Evolutionary conservation across 78 protist genomes (phyloP), one percentile per base, ranked within the genome.

Genomic region (Paulinella micropora): DNA sequence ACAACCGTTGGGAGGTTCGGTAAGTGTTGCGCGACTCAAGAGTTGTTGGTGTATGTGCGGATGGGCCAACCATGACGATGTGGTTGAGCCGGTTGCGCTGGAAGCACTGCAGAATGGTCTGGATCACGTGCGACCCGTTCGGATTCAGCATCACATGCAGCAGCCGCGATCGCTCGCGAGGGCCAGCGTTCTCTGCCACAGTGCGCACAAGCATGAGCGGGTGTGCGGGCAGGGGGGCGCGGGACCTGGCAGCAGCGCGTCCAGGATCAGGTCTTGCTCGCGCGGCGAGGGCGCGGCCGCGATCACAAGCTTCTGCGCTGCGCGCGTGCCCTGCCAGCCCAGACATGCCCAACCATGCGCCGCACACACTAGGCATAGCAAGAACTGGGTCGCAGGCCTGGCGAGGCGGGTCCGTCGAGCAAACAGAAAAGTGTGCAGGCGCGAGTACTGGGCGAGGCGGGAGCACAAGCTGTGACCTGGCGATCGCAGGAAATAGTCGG

Each of bases 401-500:
- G n/a, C n/a, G n/a, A n/a, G n/a, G n/a, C n/a, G n/a, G n/a, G n/a
- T n/a, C n/a, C n/a, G n/a, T n/a, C n/a, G n/a, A n/a, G n/a, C n/a
- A n/a, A n/a, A n/a, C n/a, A n/a, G n/a, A n/a, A n/a, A n/a, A n/a
- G n/a, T n/a, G n/a, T n/a, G n/a, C n/a, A n/a, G n/a, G n/a, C n/a
- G n/a, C n/a, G n/a, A n/a, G n/a, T n/a, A n/a, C n/a, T n/a, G n/a
- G n/a, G n/a, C n/a, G n/a, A n/a, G n/a, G n/a, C n/a, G n/a, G n/a
- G n/a, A n/a, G n/a, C n/a, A n/a, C n/a, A n/a, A n/a, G n/a, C n/a
- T n/a, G n/a, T n/a, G n/a, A n/a, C n/a, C n/a, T n/a, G 84, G 6
- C 84, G 29, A 81, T 81, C 84, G 84, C 84, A 81, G 34, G 84
- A 81, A 4, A 81, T 81, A 81, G 9, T 15, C 34, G 84, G 84